Evolutionary conservation across 1,284 basidiomycete genomes (phyloP).

Genomic region (Pseudozyma tsukubaensis): DNA sequence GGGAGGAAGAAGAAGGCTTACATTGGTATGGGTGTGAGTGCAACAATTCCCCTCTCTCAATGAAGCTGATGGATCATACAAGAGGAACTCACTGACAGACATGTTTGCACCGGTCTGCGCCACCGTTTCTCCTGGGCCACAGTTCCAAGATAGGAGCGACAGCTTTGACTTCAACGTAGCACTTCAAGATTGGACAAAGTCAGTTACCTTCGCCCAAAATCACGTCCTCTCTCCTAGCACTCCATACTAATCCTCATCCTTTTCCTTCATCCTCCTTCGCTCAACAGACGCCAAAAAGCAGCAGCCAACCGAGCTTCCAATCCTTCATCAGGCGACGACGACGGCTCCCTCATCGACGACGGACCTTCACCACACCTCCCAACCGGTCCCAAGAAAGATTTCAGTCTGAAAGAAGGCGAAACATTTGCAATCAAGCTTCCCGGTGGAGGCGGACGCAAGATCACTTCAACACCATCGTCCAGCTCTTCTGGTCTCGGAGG

Average conservation of each 20-base stretch:
- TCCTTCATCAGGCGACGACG: slow-evolving; percentile 19
- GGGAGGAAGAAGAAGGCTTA: slow-evolving; percentile 60
- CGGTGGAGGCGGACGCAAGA: slow-evolving; percentile 43
- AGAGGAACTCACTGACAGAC: not conserved
- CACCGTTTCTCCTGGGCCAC: too few relatives aligned
- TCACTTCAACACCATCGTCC: slow-evolving; percentile 27
- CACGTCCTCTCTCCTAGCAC: not conserved
- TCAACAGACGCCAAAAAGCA: slow-evolving; percentile 55
- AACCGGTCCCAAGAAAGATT: slow-evolving; percentile 83
- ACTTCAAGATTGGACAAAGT: slow-evolving; percentile 95
- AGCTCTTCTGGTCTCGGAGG: slow-evolving; percentile 28
- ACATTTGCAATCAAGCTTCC: slow-evolving; percentile 76
- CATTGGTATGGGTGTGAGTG: slow-evolving; percentile 67
- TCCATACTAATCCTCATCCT: slow-evolving; percentile 3
- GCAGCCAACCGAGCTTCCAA: slow-evolving; percentile 28
- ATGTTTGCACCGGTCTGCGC: too few relatives aligned
- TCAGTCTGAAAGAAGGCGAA: slow-evolving; percentile 93
- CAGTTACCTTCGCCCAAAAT: slow-evolving; percentile 47
- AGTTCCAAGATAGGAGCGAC: slow-evolving; percentile 65
- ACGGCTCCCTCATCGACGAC: slow-evolving; percentile 20
- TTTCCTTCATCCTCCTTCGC: not conserved
- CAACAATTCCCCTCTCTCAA: not conserved
- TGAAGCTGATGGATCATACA: not conserved
- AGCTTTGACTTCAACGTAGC: slow-evolving; percentile 72
- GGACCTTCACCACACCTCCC: slow-evolving; percentile 71